Conservation (phyloP, 2,329 filamentous ascomycete species). For the Ophiostoma quercus region DNA sequence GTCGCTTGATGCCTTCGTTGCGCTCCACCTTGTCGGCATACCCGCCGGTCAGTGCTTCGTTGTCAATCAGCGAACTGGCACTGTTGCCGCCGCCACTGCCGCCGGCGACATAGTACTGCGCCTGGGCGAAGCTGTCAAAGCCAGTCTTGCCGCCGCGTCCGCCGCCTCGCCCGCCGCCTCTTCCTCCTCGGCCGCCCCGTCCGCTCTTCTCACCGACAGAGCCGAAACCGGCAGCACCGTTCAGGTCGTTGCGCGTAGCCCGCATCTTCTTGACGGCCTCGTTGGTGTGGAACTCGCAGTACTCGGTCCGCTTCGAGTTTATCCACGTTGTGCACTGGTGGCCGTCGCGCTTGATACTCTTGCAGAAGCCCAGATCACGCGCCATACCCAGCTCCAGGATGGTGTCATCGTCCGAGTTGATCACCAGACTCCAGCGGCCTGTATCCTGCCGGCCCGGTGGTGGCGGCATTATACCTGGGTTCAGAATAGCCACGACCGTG, state of each 20-base stretch:
- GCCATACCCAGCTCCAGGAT: constrained; percentile 83
- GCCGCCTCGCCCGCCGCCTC: constrained; percentile 42
- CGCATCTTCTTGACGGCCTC: constrained; percentile 65
- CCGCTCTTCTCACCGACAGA: constrained; percentile 26
- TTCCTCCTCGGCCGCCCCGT: constrained; percentile 48
- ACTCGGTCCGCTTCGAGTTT: constrained; percentile 79
- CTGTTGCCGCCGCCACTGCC: constrained; percentile 28
- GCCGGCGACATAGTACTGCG: constrained; percentile 49
- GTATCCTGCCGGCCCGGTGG: constrained; percentile 68
- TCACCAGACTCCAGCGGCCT: constrained; percentile 76
- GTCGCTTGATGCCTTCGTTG: constrained; percentile 61
- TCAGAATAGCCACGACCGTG: constrained; percentile 87
- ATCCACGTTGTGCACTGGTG: constrained; percentile 77
- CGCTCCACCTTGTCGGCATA: constrained; percentile 55
- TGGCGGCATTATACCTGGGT: constrained; percentile 86
- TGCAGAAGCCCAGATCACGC: constrained; percentile 83
- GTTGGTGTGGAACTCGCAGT: constrained; percentile 90
- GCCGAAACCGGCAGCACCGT: constrained; percentile 56
- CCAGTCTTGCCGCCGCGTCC: constrained; percentile 39
- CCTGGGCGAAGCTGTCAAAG: constrained; percentile 57
- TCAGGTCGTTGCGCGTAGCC: constrained; percentile 70
- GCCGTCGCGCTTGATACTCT: constrained; percentile 78
- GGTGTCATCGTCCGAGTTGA: constrained; percentile 81
- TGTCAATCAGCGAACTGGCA: constrained; percentile 55
- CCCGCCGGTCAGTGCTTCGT: constrained; percentile 33